Conservation (phyloP, 2,329 filamentous ascomycete species). For the Pestalotiopsis sp. region DNA sequence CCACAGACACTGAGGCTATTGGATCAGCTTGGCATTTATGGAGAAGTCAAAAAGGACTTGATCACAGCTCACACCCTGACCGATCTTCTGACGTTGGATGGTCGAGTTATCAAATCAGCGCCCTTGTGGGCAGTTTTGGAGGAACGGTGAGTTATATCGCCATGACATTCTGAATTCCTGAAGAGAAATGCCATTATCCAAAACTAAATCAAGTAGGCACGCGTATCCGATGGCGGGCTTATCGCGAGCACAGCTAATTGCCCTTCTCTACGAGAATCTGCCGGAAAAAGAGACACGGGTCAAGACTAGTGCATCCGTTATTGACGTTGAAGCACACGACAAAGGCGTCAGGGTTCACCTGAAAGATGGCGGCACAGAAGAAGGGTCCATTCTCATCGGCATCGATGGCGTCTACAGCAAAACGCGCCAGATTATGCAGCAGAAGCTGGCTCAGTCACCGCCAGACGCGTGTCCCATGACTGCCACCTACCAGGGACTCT, state of each 20-base stretch:
- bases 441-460: not conserved
- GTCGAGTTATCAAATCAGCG: not conserved
- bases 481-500: not conserved
- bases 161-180: not conserved
- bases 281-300: not conserved
- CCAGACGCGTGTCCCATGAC: not conserved
- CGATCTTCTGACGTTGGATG: not conserved
- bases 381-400: slow-evolving; percentile 17
- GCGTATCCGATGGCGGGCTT: not conserved
- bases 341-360: not conserved
- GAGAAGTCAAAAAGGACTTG: not conserved
- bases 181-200: not conserved
- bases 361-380: slow-evolving; percentile 16
- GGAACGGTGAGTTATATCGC: not conserved
- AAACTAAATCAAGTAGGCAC: not conserved
- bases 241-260: not conserved
- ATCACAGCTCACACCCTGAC: not conserved
- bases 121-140: not conserved
- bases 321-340: not conserved
- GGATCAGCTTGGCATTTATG: slow-evolving; percentile 6
- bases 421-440: not conserved
- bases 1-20: slow-evolving; percentile 6
- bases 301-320: not conserved
- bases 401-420: slow-evolving; percentile 12
- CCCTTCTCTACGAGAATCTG: not conserved